Evolutionary conservation across 345 rosid species (phyloP).

Genomic region (Corymbia maculata): DNA sequence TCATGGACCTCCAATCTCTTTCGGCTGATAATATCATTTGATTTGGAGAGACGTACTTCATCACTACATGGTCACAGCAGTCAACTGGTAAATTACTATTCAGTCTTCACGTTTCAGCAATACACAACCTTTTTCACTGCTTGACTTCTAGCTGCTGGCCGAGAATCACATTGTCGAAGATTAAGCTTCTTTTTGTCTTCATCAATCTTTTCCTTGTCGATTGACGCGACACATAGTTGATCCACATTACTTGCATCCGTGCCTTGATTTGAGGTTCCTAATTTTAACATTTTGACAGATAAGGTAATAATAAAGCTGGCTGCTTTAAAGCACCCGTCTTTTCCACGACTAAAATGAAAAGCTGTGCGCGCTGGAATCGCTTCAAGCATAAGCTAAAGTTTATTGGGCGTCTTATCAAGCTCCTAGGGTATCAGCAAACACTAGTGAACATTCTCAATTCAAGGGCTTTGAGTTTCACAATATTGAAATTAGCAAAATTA

Average conservation of each 20-base stretch:
- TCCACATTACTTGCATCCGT: background rate
- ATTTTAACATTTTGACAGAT: background rate
- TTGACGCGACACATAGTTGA: background rate
- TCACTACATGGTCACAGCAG: background rate
- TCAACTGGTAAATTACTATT: background rate
- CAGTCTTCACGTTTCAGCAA: background rate
- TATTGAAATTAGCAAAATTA: background rate
- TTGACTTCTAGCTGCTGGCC: background rate
- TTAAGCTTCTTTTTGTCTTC: background rate
- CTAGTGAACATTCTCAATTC: background rate
- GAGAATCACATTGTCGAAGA: background rate
- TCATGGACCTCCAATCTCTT: background rate
- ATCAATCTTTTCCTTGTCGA: background rate
- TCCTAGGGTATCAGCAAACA: background rate
- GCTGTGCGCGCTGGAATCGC: background rate
- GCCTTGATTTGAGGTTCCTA: background rate
- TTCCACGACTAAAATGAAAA: background rate
- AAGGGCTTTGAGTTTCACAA: background rate
- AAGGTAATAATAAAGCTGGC: background rate
- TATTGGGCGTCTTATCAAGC: background rate
- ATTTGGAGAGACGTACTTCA: background rate
- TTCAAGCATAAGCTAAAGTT: background rate
- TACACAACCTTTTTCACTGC: background rate
- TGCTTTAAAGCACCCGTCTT: background rate
- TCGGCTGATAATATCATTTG: background rate